Conservation (phyloP, 2,329 filamentous ascomycete species). For the Torrubiella hemipterigena region DNA sequence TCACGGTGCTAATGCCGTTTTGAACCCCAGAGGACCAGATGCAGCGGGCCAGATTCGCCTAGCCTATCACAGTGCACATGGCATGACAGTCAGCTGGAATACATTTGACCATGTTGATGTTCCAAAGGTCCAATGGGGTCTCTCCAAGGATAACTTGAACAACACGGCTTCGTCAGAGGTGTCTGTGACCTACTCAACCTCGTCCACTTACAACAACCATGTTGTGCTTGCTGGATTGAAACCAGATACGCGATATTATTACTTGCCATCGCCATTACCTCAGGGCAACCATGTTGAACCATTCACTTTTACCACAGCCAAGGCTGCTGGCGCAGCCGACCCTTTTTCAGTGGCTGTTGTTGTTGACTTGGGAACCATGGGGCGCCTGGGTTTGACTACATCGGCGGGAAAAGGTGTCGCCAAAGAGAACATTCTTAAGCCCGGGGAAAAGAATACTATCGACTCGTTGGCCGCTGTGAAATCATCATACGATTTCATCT, state of each 20-base stretch:
- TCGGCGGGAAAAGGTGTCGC: constrained; percentile 3
- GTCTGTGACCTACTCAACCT: constrained; percentile 18
- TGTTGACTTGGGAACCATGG: constrained; percentile 8
- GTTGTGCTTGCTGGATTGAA: constrained; percentile 4
- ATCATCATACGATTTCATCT: background rate
- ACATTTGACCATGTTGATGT: constrained; percentile 14
- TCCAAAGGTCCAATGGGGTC: constrained; percentile 17
- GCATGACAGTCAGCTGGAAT: constrained; percentile 20
- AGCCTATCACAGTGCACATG: constrained; percentile 2
- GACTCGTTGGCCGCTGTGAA: background rate
- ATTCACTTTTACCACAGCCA: background rate
- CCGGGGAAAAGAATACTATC: background rate
- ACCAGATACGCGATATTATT: constrained; percentile 4
- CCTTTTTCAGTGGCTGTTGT: constrained; percentile 2
- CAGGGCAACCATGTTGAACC: too few relatives aligned
- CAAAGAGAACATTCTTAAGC: constrained; percentile 1
- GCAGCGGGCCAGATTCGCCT: constrained; percentile 4
- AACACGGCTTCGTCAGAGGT: constrained; percentile 12
- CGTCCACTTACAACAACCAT: constrained; percentile 18
- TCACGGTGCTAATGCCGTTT: too few relatives aligned
- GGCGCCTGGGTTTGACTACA: constrained; percentile 6
- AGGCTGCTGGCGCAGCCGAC: background rate
- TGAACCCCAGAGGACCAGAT: too few relatives aligned
- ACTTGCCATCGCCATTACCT: constrained; percentile 3
- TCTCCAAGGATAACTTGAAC: constrained; percentile 10